phyloP scores from a whole-genome alignment of 208 protist genomes.

The Acanthamoeba triangularis region DNA sequence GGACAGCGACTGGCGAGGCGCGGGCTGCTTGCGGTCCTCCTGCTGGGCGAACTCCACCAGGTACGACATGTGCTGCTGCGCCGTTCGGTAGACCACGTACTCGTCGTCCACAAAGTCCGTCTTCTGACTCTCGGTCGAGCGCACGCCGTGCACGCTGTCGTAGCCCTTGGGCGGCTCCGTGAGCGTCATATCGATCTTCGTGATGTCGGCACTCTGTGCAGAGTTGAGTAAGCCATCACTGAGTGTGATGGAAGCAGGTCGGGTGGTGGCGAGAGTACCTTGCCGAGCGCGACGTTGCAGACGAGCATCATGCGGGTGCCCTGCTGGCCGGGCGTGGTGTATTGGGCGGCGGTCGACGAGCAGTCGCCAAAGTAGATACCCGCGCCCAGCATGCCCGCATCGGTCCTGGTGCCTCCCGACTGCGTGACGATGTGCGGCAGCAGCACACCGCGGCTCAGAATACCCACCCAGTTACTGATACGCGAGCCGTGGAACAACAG shows the following conservation, averaged over 20 bases:
- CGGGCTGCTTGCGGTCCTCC: not conserved
- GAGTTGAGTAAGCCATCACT: too few species aligned
- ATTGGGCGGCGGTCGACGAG: conserved; percentile 55
- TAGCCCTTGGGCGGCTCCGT: conserved; percentile 76
- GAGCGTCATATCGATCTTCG: not conserved
- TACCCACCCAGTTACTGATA: conserved; percentile 79
- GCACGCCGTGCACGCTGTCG: conserved; percentile 81
- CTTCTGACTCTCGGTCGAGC: not conserved
- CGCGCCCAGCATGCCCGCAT: conserved; percentile 77
- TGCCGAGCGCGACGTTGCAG: conserved; percentile 80
- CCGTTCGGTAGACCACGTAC: conserved; percentile 79
- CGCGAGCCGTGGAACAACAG: conserved; percentile 31
- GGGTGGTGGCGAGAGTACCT: conserved; percentile 14
- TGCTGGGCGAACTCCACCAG: conserved; percentile 76
- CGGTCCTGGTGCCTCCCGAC: conserved; percentile 29
- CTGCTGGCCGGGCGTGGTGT: conserved; percentile 22
- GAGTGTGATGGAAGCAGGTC: too few species aligned
- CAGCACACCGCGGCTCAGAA: conserved; percentile 73
- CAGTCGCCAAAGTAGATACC: conserved; percentile 83
- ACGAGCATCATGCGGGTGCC: conserved; percentile 59
- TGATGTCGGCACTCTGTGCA: not conserved
- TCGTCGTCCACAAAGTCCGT: conserved; percentile 82
- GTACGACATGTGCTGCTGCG: conserved; percentile 84
- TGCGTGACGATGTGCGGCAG: conserved; percentile 78
- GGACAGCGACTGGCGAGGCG: not conserved